A percentile compares a stretch with the other conserved stretches of the same genome.
phyloP scores from a whole-genome alignment of 306 rosid species.

The Macrotyloma uniflorum region DNA sequence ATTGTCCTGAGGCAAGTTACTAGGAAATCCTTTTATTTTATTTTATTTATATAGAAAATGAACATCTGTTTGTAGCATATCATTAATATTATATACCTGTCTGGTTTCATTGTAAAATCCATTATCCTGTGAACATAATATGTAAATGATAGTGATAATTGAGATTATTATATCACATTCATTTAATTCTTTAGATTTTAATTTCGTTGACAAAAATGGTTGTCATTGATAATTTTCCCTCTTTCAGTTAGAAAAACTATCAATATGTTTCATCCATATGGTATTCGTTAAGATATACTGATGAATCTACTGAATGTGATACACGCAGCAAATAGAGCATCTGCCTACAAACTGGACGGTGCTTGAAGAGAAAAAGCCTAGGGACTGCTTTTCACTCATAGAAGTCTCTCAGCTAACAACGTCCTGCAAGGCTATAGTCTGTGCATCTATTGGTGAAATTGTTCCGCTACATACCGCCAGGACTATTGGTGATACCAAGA shows the following conservation, averaged over 20 bases:
- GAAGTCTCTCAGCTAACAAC: conserved; percentile 52
- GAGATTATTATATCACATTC: background rate
- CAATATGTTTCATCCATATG: conserved; percentile 16
- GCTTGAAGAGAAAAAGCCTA: conserved; percentile 52
- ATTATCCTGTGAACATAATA: background rate
- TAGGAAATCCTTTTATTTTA: no score
- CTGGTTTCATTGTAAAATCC: background rate
- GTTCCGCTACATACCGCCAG: conserved; percentile 37
- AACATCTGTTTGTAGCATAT: conserved; percentile 22
- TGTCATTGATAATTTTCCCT: conserved; percentile 23
- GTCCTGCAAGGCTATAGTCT: conserved; percentile 58
- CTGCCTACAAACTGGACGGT: conserved; percentile 67
- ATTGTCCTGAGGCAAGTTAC: no score
- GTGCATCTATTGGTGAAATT: conserved; percentile 72
- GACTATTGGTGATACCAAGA: conserved; percentile 42
- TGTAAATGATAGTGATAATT: background rate
- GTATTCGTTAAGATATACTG: conserved; percentile 25
- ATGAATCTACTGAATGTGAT: conserved; percentile 32
- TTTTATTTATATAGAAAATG: background rate
- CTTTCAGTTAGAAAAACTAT: conserved; percentile 3
- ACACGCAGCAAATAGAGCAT: conserved; percentile 34
- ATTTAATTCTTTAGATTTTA: background rate
- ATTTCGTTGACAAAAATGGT: background rate
- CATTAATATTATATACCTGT: background rate
- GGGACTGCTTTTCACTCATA: conserved; percentile 53